Base-by-base conservation (phyloP, 768 basidiomycete species). In the Mycena olivaceomarginata region DNA sequence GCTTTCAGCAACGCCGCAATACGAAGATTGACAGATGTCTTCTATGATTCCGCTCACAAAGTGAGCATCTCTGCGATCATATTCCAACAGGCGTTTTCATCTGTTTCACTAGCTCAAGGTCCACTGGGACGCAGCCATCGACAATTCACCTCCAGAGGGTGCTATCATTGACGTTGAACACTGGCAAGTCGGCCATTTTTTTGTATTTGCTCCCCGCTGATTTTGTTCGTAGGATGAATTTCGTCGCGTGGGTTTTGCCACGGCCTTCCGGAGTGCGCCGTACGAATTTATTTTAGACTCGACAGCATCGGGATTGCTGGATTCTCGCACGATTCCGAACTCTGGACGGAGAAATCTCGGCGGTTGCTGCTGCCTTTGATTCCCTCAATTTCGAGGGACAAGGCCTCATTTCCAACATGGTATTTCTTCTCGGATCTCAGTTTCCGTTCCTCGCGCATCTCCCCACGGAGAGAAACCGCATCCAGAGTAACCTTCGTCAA, bases 241-340 rank as follows among this genome's bases (percentile, higher is more conserved):
- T 80, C 45, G 82, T 89, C 31, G 86, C 88, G 87, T 87, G 77
- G 18, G 63, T 51, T 59, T 31, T 37, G 7, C 37, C 83, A 67
- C 15, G 20, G 15, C 45, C 8, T 20, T 41, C 5, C 43, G 2
- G 13, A 11, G 0, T 7, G 8, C 10, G 11, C 31, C n/a, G 70
- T 53, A 5, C 57, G 25, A 63, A 9, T 48, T 4, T 39, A 0
- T 48, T 62, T 20, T n/a, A 89, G 88, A 2, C 82, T 90, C 13
- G 90, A 90, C 77, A 86, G 84, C 57, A 86, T 89, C 67, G 89
- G 90, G 10, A 86, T 88, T 64, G 88, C 88, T 5, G 86, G 89
- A 1, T 89, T 90, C 81, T 85, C 87, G 15, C 87, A 89, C 80
- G 85, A 89, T 76, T 90, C 74, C 85, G 85, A 11, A 81, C 88